Conservation (phyloP, 805 yeast species). For the Saturnispora mendoncae region DNA sequence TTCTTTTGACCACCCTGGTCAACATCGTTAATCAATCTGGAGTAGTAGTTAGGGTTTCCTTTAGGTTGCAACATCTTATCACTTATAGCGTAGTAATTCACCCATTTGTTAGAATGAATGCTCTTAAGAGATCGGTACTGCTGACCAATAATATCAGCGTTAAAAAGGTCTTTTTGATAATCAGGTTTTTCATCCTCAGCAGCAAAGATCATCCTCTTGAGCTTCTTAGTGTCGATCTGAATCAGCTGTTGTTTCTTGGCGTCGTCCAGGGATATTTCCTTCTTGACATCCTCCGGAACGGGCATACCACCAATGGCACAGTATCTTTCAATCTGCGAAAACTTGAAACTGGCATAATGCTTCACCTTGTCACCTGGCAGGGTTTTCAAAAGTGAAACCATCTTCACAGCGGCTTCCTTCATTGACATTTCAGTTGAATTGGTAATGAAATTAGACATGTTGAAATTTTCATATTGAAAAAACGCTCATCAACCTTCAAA, state of each 20-base stretch:
- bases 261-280: constrained; percentile 24
- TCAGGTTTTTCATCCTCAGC: constrained; percentile 31
- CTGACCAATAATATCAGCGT: constrained; percentile 37
- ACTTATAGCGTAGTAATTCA: constrained; percentile 52
- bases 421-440: constrained; percentile 8
- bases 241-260: constrained; percentile 31
- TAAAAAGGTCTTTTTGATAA: constrained; percentile 41
- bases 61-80: constrained; percentile 67
- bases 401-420: constrained; percentile 35
- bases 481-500: constrained; percentile 1
- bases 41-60: constrained; percentile 76
- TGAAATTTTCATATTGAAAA: no score
- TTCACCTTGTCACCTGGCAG: constrained; percentile 63
- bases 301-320: constrained; percentile 43
- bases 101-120: constrained; percentile 52
- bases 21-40: constrained; percentile 59
- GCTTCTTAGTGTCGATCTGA: constrained; percentile 27
- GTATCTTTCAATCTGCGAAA: constrained; percentile 51
- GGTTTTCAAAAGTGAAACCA: constrained; percentile 48
- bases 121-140: constrained; percentile 53
- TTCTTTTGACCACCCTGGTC: constrained; percentile 51
- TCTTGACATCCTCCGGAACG: constrained; percentile 30
- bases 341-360: constrained; percentile 64
- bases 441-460: no score
- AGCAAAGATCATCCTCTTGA: constrained; percentile 32